Evolutionary conservation across 768 basidiomycete species (phyloP).

Genomic region (Pleurotus giganteus): DNA sequence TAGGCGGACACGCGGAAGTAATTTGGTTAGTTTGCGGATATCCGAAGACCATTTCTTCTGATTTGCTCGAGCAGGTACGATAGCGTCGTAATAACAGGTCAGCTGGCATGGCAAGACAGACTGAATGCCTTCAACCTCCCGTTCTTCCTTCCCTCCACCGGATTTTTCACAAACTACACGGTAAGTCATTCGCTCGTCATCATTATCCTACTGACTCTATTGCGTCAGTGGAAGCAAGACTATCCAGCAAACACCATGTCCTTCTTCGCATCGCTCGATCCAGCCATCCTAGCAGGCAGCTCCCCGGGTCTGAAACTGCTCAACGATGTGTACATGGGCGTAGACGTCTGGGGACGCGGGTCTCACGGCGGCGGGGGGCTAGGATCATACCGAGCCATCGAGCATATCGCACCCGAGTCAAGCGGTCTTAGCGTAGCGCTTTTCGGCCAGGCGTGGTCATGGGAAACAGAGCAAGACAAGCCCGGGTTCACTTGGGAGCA

Average conservation of each 20-base stretch:
- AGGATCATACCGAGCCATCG: slow-evolving; percentile 63
- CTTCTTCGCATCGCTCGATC: slow-evolving; percentile 55
- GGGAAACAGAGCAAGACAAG: slow-evolving; percentile 68
- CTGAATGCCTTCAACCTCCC: slow-evolving; percentile 69
- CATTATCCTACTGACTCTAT: not conserved
- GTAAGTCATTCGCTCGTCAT: slow-evolving; percentile 30
- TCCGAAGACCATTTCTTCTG: not conserved
- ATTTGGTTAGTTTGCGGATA: slow-evolving; percentile 52
- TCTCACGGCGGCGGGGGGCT: slow-evolving; percentile 75
- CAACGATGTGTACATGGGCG: slow-evolving; percentile 64
- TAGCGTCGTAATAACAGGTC: slow-evolving; percentile 61
- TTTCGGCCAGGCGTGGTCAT: slow-evolving; percentile 83
- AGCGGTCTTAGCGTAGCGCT: slow-evolving; percentile 72
- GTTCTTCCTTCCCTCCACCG: slow-evolving; percentile 72
- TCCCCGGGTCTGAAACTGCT: slow-evolving; percentile 39
- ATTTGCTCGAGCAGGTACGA: slow-evolving; percentile 55
- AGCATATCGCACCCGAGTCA: slow-evolving; percentile 55
- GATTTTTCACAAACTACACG: slow-evolving; percentile 78
- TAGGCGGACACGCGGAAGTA: slow-evolving; percentile 67
- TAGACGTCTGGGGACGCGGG: slow-evolving; percentile 82
- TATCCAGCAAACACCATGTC: slow-evolving; percentile 50
- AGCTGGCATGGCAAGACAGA: slow-evolving; percentile 72
- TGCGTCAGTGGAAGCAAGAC: slow-evolving; percentile 55
- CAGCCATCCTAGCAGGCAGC: slow-evolving; percentile 26
- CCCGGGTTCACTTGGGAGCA: slow-evolving; percentile 58